Base-by-base conservation (phyloP, 2,329 filamentous ascomycete genomes). In the Fusarium sp. region DNA sequence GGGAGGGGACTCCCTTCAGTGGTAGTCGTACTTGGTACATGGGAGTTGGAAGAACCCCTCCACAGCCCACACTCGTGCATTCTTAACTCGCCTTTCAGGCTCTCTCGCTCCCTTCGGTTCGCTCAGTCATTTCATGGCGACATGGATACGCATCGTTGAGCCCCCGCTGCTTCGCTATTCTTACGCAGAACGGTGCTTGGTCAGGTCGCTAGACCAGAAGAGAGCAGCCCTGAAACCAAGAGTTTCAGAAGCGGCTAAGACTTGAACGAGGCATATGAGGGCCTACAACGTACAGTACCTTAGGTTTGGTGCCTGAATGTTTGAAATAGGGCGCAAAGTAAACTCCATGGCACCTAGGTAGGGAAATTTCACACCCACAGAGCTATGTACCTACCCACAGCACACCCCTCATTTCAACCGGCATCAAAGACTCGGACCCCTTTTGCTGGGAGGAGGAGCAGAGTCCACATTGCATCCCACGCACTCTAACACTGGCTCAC, bases 41-140 rank as follows among this genome's bases (percentile, higher is more conserved):
- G 50, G 65, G 38, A 63, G 25, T 71, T 63, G 57, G n/a, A 58
- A 73, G 33, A 64, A 69, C 68, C 71, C 64, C 71, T 73, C 71
- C 68, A 69, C 35, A 74, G 47, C 35, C 68, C 71, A 72, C 71
- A 65, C 15, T 30, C 30, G 52, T 62, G 65, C 61, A 61, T 61
- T 69, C 71, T 69, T 74, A 74, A 72, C 71, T 74, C 71, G 74
- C 58, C 71, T 74, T 74, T 72, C 71, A 73, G 71, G 37, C 71
- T 71, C 60, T 73, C 45, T 65, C 56, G 10, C 47, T 52, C 70
- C 67, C 15, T 27, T 63, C 59, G 71, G 59, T 47, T 52, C 57
- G 22, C 22, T 40, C 27, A 54, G 54, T 35, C 57, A 56, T 66
- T 61, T 62, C 63, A 69, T 63, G 59, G 38, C 59, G 58, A 61